phyloP scores from a whole-genome alignment of 2,329 filamentous ascomycete species.

The Pseudophaeomoniella oleicola region DNA sequence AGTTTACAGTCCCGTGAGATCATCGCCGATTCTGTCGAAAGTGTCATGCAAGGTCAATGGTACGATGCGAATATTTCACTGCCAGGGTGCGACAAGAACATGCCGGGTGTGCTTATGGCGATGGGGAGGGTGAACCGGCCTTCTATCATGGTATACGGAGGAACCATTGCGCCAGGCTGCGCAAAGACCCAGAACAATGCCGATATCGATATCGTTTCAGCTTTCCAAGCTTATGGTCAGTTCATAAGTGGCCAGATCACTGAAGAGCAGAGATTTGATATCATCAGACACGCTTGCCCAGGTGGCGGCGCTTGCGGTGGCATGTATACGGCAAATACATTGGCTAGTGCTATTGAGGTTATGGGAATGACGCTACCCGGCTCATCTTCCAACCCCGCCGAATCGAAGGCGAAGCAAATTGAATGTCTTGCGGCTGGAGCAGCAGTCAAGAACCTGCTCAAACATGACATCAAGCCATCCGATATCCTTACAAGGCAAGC shows the following conservation, averaged over 20 bases:
- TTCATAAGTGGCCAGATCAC: slow-evolving; percentile 84
- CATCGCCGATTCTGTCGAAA: slow-evolving; percentile 97
- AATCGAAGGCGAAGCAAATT: slow-evolving; percentile 53
- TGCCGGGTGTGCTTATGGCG: slow-evolving; percentile 83
- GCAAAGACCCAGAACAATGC: slow-evolving; percentile 57
- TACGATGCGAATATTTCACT: slow-evolving; percentile 96
- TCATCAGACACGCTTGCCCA: slow-evolving; percentile 83
- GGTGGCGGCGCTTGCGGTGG: slow-evolving; percentile 73
- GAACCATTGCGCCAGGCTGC: slow-evolving; percentile 84
- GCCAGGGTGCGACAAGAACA: slow-evolving; percentile 98
- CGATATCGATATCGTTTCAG: slow-evolving; percentile 84
- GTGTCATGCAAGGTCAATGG: slow-evolving; percentile 97
- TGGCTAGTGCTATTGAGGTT: slow-evolving; percentile 59
- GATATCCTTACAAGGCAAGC: slow-evolving; percentile 70
- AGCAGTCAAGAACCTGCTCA: slow-evolving; percentile 60
- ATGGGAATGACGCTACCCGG: slow-evolving; percentile 70
- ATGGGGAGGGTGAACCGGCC: slow-evolving; percentile 93
- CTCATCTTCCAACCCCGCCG: slow-evolving; percentile 66
- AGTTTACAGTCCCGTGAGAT: slow-evolving; percentile 88
- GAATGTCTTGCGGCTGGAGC: slow-evolving; percentile 60
- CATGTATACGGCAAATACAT: slow-evolving; percentile 70
- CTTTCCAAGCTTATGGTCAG: slow-evolving; percentile 95
- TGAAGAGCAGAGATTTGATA: slow-evolving; percentile 84
- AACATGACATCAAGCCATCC: slow-evolving; percentile 60
- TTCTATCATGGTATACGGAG: slow-evolving; percentile 94